phyloP scores from a whole-genome alignment of 805 yeast species.

The Kluyveromyces aestuarii region DNA sequence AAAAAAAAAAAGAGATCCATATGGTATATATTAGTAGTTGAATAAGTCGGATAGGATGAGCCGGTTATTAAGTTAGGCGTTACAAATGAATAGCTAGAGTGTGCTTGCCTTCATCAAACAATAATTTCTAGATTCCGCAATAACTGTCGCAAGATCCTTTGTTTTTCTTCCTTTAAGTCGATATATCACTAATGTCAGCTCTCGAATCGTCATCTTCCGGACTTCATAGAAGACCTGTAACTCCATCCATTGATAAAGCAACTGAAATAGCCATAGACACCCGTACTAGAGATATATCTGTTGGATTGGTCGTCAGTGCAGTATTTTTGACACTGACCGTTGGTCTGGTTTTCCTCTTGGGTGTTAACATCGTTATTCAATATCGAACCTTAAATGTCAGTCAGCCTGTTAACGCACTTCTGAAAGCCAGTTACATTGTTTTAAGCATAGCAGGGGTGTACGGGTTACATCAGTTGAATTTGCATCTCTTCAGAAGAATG shows the following conservation, averaged over 20 bases:
- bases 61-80: too few relatives aligned
- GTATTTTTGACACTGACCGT: slow-evolving; percentile 19
- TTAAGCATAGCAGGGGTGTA: slow-evolving; percentile 11
- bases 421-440: slow-evolving; percentile 12
- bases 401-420: slow-evolving; percentile 6
- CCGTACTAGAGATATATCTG: slow-evolving; percentile 5
- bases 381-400: slow-evolving; percentile 26
- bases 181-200: neutral
- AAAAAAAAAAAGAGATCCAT: slow-evolving; percentile 8
- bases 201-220: neutral
- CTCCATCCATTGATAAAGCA: neutral
- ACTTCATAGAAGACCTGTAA: neutral
- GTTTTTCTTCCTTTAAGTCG: too few relatives aligned
- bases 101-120: too few relatives aligned
- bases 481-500: slow-evolving; percentile 11
- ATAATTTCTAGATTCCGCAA: too few relatives aligned
- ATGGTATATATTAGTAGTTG: neutral
- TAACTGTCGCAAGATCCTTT: too few relatives aligned
- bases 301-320: slow-evolving; percentile 20
- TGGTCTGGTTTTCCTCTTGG: slow-evolving; percentile 25
- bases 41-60: too few relatives aligned
- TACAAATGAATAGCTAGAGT: too few relatives aligned
- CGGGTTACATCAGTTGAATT: slow-evolving; percentile 11
- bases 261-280: neutral
- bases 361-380: slow-evolving; percentile 29